Conservation (phyloP, 2,329 filamentous ascomycete genomes). For the Talaromyces islandicus region DNA sequence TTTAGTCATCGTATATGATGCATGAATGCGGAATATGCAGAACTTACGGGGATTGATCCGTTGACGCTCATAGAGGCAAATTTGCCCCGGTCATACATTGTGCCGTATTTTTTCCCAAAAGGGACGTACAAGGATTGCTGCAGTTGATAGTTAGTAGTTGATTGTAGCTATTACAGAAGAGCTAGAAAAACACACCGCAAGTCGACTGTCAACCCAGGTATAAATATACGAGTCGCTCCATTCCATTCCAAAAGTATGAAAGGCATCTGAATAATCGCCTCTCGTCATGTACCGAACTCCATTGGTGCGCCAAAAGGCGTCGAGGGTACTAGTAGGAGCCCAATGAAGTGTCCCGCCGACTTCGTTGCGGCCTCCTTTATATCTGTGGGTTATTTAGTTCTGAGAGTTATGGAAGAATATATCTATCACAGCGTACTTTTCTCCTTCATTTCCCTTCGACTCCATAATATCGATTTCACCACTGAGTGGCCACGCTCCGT, state of each 20-base stretch:
- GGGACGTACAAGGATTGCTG: conserved; percentile 11
- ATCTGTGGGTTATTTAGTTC: neutral
- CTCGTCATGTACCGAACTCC: conserved; percentile 7
- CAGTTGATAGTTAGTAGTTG: neutral
- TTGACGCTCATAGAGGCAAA: conserved; percentile 8
- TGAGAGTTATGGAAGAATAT: neutral
- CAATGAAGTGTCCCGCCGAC: conserved; percentile 9
- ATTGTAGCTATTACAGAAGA: neutral
- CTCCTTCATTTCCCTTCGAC: conserved; percentile 8
- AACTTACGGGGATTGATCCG: conserved; percentile 8
- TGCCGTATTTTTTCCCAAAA: conserved; percentile 9
- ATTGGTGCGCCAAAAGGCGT: conserved; percentile 7
- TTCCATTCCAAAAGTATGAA: conserved; percentile 10
- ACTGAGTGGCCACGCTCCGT: conserved; percentile 7
- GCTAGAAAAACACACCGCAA: conserved; percentile 1
- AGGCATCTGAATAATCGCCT: conserved; percentile 8
- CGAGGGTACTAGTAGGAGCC: conserved; percentile 3
- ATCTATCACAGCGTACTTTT: neutral
- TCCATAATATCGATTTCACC: conserved; percentile 12
- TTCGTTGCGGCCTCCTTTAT: conserved; percentile 6
- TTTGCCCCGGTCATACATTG: conserved; percentile 9
- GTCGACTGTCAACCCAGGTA: conserved; percentile 9
- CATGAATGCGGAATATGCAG: neutral
- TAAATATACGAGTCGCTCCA: conserved; percentile 10
- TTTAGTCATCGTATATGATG: neutral